Base-by-base conservation (phyloP, 176 grass and related monocot species). In the Phyllostachys edulis region DNA sequence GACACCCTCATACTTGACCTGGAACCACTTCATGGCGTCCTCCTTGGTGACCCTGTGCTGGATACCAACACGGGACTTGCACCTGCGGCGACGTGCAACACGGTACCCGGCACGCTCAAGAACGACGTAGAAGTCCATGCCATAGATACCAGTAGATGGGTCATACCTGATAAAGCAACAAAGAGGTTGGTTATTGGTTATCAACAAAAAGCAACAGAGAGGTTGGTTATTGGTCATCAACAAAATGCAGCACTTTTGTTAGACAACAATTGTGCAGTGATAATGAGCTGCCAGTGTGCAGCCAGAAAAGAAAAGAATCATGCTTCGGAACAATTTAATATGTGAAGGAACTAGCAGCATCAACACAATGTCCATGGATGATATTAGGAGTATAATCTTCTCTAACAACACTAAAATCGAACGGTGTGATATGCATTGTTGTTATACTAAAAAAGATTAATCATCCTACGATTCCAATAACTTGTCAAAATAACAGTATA, bases 11-110 rank as follows among this genome's bases (percentile, higher is more conserved):
- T 92, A 92, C 80, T 92, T 92, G 82, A 89, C 90, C 82, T 92
- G 86, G 83, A 92, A 92, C 90, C 90, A 92, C 90, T 92, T 92
- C 90, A 92, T 92, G 57, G 90, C 86, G 29, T 92, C 90, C 50
- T 92, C 90, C 83, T 89, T 89, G 73, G 90, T 92, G 79, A 92
- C 86, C 78, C 86, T 85, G 66, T 91, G 90, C 66, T 91, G 90
- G 42, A 91, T 91, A 16, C 90, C 90, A 67, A 88, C 83, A 13
- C 90, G 78, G 0, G 90, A 77, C 82, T 92, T 92, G 90, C 90
- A 92, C 73, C 90, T 76, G 60, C 86, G 90, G 17, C 90, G 82
- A 20, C 90, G 78, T 3, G 86, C 83, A 24, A 92, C 86, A 29
- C 90, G 90, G 82, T 92, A 92, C 4, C 90, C 90, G 12, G 90